Evolutionary conservation across 2,329 filamentous ascomycete genomes (phyloP).

Genomic region (Calycina marina): DNA sequence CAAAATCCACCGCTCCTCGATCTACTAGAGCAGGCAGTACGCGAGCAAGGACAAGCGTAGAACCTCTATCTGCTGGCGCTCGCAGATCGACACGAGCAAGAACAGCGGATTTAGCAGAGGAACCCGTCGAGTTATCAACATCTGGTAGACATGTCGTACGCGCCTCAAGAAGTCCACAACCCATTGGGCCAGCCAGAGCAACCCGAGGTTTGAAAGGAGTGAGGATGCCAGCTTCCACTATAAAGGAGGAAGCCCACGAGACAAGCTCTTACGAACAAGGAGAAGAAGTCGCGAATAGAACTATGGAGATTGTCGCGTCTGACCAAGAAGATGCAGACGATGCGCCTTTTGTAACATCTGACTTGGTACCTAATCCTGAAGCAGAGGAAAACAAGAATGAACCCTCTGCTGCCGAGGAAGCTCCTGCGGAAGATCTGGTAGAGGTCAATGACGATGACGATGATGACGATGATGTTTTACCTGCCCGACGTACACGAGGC

Average conservation of each 20-base stretch:
- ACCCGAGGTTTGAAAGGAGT: constrained; percentile 20
- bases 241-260: constrained; percentile 23
- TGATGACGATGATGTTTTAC: constrained; percentile 25
- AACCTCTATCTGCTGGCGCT: constrained; percentile 16
- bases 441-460: constrained; percentile 19
- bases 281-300: constrained; percentile 2
- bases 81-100: constrained; percentile 20
- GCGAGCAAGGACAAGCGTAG: constrained; percentile 13
- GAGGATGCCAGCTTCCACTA: constrained; percentile 19
- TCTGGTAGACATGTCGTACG: constrained; percentile 43
- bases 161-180: constrained; percentile 40
- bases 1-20: constrained; percentile 10
- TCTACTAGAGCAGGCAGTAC: constrained; percentile 18
- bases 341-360: constrained; percentile 1
- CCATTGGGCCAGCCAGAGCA: constrained; percentile 22
- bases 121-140: constrained; percentile 42
- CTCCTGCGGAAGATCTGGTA: too few relatives aligned
- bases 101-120: constrained; percentile 35
- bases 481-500: constrained; percentile 24
- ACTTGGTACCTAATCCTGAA: constrained; percentile 1
- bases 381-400: constrained; percentile 10
- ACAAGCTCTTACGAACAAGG: constrained; percentile 19
- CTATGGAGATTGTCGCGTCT: constrained; percentile 15
- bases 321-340: constrained; percentile 15
- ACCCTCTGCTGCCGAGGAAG: constrained; percentile 3